phyloP scores from a whole-genome alignment of 2,329 filamentous ascomycete genomes.

The Rhexocercosporidium sp. region DNA sequence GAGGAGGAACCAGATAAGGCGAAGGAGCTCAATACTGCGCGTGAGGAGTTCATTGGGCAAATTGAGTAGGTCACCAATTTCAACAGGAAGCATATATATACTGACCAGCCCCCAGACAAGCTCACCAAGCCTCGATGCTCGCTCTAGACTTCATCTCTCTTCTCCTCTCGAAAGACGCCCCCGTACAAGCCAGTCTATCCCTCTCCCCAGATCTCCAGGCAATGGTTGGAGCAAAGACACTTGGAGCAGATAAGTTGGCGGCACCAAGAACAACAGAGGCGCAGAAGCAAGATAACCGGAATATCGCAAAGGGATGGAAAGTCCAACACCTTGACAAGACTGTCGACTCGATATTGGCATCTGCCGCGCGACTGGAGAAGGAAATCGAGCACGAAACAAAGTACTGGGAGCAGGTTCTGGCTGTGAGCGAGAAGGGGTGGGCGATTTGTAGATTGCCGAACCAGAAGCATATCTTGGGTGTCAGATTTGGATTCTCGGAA shows the following conservation, averaged over 20 bases:
- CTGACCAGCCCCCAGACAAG: conserved; percentile 43
- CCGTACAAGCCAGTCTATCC: conserved; percentile 70
- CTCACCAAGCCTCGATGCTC: conserved; percentile 66
- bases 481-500: conserved; percentile 88
- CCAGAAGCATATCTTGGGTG: conserved; percentile 76
- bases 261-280: conserved; percentile 63
- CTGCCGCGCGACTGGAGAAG: conserved; percentile 72
- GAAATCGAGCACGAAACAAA: conserved; percentile 81
- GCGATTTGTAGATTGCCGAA: conserved; percentile 78
- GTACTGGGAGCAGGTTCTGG: conserved; percentile 88
- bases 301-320: conserved; percentile 72
- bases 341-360: conserved; percentile 73
- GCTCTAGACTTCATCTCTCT: conserved; percentile 85
- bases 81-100: conserved; percentile 1
- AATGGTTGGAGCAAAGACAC: conserved; percentile 73
- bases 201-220: conserved; percentile 75
- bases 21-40: conserved; percentile 49
- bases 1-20: conserved; percentile 47
- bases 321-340: conserved; percentile 77
- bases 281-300: conserved; percentile 60
- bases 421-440: conserved; percentile 85
- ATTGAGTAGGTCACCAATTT: conserved; percentile 52
- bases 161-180: conserved; percentile 80
- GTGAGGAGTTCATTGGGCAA: conserved; percentile 62
- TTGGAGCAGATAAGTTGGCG: conserved; percentile 70